Conservation (phyloP, 176 grass and related monocot genomes). For the Metroxylon sagu region DNA sequence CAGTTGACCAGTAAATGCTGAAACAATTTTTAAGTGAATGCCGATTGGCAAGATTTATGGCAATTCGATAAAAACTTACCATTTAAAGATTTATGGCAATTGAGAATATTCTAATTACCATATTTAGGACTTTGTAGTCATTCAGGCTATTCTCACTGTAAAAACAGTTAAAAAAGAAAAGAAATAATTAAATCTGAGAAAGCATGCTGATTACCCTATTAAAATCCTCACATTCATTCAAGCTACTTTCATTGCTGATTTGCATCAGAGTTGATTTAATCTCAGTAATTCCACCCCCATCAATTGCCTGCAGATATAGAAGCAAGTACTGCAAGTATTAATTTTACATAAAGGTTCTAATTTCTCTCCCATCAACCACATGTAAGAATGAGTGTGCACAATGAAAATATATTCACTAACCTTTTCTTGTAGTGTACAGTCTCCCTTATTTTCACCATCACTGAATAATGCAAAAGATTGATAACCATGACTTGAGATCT, state of each 20-base stretch:
- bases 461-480: background rate
- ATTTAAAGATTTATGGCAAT: too few species aligned
- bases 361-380: background rate
- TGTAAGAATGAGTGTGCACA: background rate
- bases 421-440: background rate
- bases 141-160: too few species aligned
- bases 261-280: background rate
- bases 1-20: too few species aligned
- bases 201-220: background rate
- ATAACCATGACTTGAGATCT: background rate
- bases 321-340: too few species aligned
- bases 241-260: background rate
- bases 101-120: too few species aligned
- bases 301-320: background rate
- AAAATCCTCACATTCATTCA: background rate
- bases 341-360: background rate
- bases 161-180: too few species aligned
- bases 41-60: too few species aligned
- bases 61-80: too few species aligned
- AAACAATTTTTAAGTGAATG: too few species aligned
- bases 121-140: too few species aligned
- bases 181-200: too few species aligned
- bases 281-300: slow-evolving; percentile 1
- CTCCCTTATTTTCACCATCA: background rate
- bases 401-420: background rate